Evolutionary conservation across 768 basidiomycete species (phyloP).

Genomic region (Cyclocybe cylindracea): DNA sequence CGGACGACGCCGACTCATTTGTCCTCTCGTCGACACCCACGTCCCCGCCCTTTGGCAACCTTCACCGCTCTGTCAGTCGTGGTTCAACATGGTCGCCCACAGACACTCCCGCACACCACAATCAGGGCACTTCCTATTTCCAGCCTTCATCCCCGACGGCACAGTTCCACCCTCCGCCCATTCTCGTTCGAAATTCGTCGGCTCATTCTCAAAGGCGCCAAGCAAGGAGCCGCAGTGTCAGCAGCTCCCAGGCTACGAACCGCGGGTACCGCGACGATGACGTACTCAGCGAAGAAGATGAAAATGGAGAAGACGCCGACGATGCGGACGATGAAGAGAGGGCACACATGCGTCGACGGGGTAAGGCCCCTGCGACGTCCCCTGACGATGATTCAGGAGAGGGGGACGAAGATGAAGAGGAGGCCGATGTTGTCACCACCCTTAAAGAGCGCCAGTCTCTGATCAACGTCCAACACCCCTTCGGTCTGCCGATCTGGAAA

Average conservation of each 20-base stretch:
- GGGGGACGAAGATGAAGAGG: slow-evolving; percentile 44
- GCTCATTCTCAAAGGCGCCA: slow-evolving; percentile 46
- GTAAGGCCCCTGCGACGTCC: slow-evolving; percentile 43
- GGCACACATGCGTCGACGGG: slow-evolving; percentile 30
- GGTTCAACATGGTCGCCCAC: slow-evolving; percentile 59
- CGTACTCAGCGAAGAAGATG: slow-evolving; percentile 55
- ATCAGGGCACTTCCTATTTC: slow-evolving; percentile 71
- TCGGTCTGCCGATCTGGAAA: slow-evolving; percentile 99
- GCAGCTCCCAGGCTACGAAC: slow-evolving; percentile 53
- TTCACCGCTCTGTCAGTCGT: slow-evolving; percentile 48
- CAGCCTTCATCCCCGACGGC: slow-evolving; percentile 48
- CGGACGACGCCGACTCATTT: slow-evolving; percentile 35
- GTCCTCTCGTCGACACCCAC: slow-evolving; percentile 46
- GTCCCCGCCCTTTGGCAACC: slow-evolving; percentile 31
- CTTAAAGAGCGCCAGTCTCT: slow-evolving; percentile 95
- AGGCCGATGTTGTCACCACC: slow-evolving; percentile 83
- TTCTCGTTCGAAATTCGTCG: slow-evolving; percentile 52
- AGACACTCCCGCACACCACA: slow-evolving; percentile 64
- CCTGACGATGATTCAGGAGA: slow-evolving; percentile 35
- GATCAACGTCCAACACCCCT: slow-evolving; percentile 98
- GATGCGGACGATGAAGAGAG: slow-evolving; percentile 36
- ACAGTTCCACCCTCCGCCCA: slow-evolving; percentile 40
- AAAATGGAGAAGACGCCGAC: slow-evolving; percentile 39
- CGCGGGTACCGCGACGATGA: slow-evolving; percentile 49
- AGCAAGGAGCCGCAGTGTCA: slow-evolving; percentile 61